Conservation (phyloP, 805 yeast species). For the Zygosaccharomyces rouxii region DNA sequence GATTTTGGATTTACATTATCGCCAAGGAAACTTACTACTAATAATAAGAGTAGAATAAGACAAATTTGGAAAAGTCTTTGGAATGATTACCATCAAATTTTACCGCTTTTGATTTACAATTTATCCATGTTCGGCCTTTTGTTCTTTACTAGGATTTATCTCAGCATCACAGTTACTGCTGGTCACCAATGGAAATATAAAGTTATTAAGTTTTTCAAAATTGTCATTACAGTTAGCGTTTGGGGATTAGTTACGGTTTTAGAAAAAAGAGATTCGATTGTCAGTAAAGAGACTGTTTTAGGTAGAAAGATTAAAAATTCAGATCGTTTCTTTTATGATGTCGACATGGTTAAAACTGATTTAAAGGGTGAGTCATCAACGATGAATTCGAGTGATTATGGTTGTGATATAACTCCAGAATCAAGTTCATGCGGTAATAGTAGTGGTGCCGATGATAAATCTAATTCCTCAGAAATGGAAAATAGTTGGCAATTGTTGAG, state of each 20-base stretch:
- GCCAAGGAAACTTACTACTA: slow-evolving; percentile 15
- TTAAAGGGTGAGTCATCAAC: neutral
- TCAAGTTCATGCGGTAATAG: neutral
- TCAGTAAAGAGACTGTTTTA: slow-evolving; percentile 29
- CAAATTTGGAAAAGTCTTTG: slow-evolving; percentile 17
- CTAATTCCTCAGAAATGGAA: neutral
- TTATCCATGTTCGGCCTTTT: slow-evolving; percentile 16
- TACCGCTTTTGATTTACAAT: slow-evolving; percentile 28
- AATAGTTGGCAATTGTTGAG: neutral
- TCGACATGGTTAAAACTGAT: slow-evolving; percentile 17
- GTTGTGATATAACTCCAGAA: neutral
- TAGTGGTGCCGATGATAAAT: neutral
- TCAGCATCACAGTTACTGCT: slow-evolving; percentile 7
- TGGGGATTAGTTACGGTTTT: slow-evolving; percentile 34
- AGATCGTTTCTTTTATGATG: slow-evolving; percentile 30
- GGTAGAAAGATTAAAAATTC: slow-evolving; percentile 31
- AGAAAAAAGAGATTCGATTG: slow-evolving; percentile 26
- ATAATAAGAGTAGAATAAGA: slow-evolving; percentile 6
- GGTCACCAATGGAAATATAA: slow-evolving; percentile 24
- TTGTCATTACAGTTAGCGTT: slow-evolving; percentile 30
- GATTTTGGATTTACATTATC: slow-evolving; percentile 26
- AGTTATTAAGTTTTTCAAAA: slow-evolving; percentile 21
- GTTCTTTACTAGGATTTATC: slow-evolving; percentile 18
- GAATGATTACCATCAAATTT: slow-evolving; percentile 28
- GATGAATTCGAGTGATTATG: neutral